A percentile compares a stretch with the other conserved stretches of the same genome.
Conservation (phyloP, 2,329 filamentous ascomycete genomes). For the Sporothrix schenckii region DNA sequence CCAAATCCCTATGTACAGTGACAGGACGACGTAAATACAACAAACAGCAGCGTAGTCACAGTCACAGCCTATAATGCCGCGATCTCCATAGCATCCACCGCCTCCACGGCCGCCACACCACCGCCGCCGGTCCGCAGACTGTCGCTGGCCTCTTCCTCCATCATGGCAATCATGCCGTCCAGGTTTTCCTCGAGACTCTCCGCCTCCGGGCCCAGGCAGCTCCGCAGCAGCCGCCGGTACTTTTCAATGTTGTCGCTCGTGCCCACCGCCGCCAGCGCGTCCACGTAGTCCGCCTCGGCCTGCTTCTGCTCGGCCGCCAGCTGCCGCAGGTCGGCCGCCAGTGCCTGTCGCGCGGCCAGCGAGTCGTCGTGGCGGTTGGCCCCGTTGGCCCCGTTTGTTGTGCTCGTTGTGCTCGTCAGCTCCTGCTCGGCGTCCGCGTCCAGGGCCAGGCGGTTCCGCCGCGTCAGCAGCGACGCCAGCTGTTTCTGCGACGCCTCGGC, state of each 20-base stretch:
- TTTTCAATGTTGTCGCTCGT: slow-evolving; percentile 73
- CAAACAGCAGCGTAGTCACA: not conserved
- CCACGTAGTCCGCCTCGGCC: slow-evolving; percentile 68
- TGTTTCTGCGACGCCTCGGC: slow-evolving; percentile 50
- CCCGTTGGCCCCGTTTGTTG: not conserved
- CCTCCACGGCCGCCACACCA: not conserved
- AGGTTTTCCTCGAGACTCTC: slow-evolving; percentile 69
- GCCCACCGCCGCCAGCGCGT: slow-evolving; percentile 68
- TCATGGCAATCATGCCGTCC: slow-evolving; percentile 63
- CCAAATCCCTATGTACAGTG: slow-evolving; percentile 6
- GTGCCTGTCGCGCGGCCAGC: slow-evolving; percentile 58
- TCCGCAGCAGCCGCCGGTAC: slow-evolving; percentile 69
- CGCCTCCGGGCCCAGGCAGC: slow-evolving; percentile 68
- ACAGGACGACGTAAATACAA: not conserved
- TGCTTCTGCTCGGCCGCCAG: slow-evolving; percentile 63
- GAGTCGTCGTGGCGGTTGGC: slow-evolving; percentile 47
- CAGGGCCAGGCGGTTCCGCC: slow-evolving; percentile 57
- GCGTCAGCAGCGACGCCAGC: slow-evolving; percentile 45
- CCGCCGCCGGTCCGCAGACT: slow-evolving; percentile 36
- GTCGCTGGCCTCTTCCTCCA: slow-evolving; percentile 63
- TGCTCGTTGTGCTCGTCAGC: slow-evolving; percentile 44
- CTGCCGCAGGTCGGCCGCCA: slow-evolving; percentile 61
- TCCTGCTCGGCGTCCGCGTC: slow-evolving; percentile 57
- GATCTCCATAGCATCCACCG: slow-evolving; percentile 34
- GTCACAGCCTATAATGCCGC: slow-evolving; percentile 19